phyloP scores from a whole-genome alignment of 805 yeast genomes.

The Hanseniaspora singularis region DNA sequence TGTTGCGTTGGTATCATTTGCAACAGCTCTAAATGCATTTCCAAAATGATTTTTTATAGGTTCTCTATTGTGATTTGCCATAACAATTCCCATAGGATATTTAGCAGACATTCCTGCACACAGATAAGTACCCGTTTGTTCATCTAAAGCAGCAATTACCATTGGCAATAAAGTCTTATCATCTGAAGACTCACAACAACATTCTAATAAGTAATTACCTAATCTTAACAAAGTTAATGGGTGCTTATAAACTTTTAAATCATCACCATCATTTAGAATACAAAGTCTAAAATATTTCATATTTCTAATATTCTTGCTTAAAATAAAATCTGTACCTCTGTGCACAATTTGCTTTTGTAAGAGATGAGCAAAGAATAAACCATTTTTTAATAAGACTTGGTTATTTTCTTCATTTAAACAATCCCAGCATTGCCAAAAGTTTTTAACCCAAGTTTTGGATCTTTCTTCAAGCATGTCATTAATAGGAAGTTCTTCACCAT shows the following conservation, averaged over 20 bases:
- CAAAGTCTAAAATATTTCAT: slow-evolving; percentile 72
- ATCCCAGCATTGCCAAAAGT: slow-evolving; percentile 62
- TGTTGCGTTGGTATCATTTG: slow-evolving; percentile 71
- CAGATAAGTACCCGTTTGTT: slow-evolving; percentile 59
- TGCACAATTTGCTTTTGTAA: slow-evolving; percentile 74
- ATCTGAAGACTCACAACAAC: slow-evolving; percentile 64
- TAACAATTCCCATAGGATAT: slow-evolving; percentile 42
- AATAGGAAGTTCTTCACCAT: slow-evolving; percentile 8
- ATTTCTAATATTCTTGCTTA: slow-evolving; percentile 67
- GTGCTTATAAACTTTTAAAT: slow-evolving; percentile 62
- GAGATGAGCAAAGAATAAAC: slow-evolving; percentile 70
- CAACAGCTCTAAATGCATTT: slow-evolving; percentile 80
- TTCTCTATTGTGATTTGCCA: slow-evolving; percentile 24
- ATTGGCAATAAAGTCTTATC: slow-evolving; percentile 55
- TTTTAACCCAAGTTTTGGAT: slow-evolving; percentile 60
- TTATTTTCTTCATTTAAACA: slow-evolving; percentile 38
- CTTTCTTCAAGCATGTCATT: slow-evolving; percentile 30
- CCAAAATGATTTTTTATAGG: slow-evolving; percentile 70
- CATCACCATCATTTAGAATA: slow-evolving; percentile 82
- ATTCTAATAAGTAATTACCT: slow-evolving; percentile 85
- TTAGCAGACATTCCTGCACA: slow-evolving; percentile 86
- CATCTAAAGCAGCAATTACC: slow-evolving; percentile 74
- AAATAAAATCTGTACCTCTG: slow-evolving; percentile 82
- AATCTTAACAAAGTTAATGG: slow-evolving; percentile 75
- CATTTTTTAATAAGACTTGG: slow-evolving; percentile 30